phyloP scores from a whole-genome alignment of 495 filamentous ascomycete genomes.

The Lasiosphaeria ovina region DNA sequence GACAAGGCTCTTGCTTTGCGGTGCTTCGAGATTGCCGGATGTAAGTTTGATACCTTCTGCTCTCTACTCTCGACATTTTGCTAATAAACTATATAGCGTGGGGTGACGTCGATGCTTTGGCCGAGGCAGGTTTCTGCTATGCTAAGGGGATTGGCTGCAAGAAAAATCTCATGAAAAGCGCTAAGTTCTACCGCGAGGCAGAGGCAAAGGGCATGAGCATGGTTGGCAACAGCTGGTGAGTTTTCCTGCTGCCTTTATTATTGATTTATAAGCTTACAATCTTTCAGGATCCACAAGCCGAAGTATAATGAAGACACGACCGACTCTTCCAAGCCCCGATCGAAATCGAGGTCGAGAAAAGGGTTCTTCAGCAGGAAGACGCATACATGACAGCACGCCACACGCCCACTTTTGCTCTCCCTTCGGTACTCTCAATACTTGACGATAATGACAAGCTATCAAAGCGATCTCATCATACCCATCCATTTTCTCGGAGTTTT shows the following conservation, averaged over 20 bases:
- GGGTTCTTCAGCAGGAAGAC: slow-evolving; percentile 41
- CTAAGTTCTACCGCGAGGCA: slow-evolving; percentile 83
- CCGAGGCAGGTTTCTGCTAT: slow-evolving; percentile 86
- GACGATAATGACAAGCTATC: slow-evolving; percentile 7
- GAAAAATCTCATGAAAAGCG: slow-evolving; percentile 94
- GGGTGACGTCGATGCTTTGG: slow-evolving; percentile 94
- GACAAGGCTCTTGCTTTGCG: slow-evolving; percentile 84
- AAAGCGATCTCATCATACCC: slow-evolving; percentile 2
- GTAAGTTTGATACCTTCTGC: slow-evolving; percentile 43
- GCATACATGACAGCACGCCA: background rate
- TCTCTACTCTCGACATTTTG: background rate
- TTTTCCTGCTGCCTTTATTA: slow-evolving; percentile 7
- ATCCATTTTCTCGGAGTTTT: background rate
- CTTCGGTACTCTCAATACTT: slow-evolving; percentile 1
- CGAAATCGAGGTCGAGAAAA: slow-evolving; percentile 44
- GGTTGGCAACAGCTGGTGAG: slow-evolving; percentile 96
- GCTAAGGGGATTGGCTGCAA: slow-evolving; percentile 82
- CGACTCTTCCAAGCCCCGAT: slow-evolving; percentile 45
- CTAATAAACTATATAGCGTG: slow-evolving; percentile 53
- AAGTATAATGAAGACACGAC: slow-evolving; percentile 72
- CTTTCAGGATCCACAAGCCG: slow-evolving; percentile 81
- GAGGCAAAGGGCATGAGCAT: slow-evolving; percentile 93
- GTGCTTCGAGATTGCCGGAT: slow-evolving; percentile 94
- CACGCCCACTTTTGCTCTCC: background rate
- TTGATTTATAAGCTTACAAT: background rate